Percentiles rank a stretch among this genome's conserved stretches.
phyloP scores from a whole-genome alignment of 305 asterid genomes.

The Lippia alba region DNA sequence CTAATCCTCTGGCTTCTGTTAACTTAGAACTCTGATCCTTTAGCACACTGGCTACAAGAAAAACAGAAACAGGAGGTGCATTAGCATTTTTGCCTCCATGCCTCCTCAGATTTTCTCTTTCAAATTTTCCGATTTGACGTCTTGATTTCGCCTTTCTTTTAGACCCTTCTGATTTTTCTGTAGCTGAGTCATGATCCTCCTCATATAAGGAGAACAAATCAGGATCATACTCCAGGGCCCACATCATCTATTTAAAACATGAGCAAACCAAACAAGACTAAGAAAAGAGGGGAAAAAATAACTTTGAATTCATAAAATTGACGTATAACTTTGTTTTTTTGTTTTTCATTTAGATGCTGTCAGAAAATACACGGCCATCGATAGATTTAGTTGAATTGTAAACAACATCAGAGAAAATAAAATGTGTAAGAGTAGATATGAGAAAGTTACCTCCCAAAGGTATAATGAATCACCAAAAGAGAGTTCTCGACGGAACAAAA shows the following conservation, averaged over 20 bases:
- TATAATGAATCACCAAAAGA: conserved; percentile 92
- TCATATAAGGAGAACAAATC: conserved; percentile 67
- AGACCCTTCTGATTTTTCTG: conserved; percentile 60
- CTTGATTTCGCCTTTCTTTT: conserved; percentile 66
- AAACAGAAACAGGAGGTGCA: conserved; percentile 84
- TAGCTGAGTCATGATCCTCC: conserved; percentile 52
- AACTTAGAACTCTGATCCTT: conserved; percentile 79
- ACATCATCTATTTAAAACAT: conserved; percentile 80
- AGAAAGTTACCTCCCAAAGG: conserved; percentile 89
- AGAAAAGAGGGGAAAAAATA: background rate
- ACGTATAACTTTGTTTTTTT: background rate
- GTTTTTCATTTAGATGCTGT: background rate
- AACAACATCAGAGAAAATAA: conserved; percentile 5
- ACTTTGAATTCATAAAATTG: background rate
- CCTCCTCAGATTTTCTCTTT: conserved; percentile 72
- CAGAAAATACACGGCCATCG: background rate
- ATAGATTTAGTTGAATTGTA: background rate
- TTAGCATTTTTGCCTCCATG: conserved; percentile 50
- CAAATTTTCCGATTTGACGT: conserved; percentile 84
- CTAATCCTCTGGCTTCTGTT: conserved; percentile 93
- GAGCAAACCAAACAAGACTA: conserved; percentile 17
- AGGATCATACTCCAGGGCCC: conserved; percentile 97
- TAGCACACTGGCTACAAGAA: conserved; percentile 93
- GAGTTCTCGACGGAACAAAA: conserved; percentile 94
- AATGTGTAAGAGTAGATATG: conserved; percentile 14